These are phyloP conservation scores for Bonia amplexicaulis DNA, from an alignment of 176 grass and related monocot genomes.

Conservation along the genomic window DNA sequence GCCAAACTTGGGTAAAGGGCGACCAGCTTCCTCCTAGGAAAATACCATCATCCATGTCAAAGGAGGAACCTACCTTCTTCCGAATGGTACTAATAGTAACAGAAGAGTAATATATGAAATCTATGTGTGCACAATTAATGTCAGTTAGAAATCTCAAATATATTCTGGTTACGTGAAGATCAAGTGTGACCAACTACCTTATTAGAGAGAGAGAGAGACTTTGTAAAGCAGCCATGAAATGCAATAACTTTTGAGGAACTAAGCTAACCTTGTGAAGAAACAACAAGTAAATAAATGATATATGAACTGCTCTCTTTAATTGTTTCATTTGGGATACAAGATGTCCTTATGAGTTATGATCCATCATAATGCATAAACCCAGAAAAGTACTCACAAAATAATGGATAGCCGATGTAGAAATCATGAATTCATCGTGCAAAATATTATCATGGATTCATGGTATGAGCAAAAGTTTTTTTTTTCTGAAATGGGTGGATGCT, in stretches of 20 bases:
- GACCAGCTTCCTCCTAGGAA: conserved; percentile 75
- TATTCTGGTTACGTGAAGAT: background rate
- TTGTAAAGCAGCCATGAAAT: conserved; percentile 13
- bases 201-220: background rate
- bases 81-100: background rate
- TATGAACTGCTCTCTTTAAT: background rate
- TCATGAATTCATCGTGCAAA: background rate
- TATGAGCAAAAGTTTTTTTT: background rate
- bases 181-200: background rate
- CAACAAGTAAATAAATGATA: background rate
- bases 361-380: background rate
- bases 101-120: background rate
- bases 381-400: background rate
- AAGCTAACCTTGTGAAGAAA: background rate
- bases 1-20: conserved; percentile 80
- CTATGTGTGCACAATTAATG: background rate
- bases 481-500: background rate
- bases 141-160: background rate
- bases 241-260: background rate
- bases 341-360: background rate
- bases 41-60: conserved; percentile 13
- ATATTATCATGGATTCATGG: background rate
- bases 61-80: background rate
- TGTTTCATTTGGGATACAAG: background rate
- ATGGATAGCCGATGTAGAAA: background rate